These are phyloP conservation scores for Candida schatavii DNA, from an alignment of 805 yeast species.

Conservation along the genomic window DNA sequence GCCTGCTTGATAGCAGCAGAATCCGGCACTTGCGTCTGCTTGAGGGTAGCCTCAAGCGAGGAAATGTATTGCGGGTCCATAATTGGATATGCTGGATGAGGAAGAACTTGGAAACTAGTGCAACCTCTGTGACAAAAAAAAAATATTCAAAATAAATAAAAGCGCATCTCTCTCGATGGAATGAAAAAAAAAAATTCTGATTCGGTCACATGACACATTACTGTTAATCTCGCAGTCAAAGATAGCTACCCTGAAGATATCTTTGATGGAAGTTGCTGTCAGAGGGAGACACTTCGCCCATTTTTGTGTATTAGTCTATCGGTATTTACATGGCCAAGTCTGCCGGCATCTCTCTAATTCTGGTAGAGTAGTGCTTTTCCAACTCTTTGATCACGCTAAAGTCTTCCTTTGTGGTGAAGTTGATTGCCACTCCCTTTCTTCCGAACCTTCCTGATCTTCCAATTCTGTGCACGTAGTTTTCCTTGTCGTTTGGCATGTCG, in stretches of 20 bases:
- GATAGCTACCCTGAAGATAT: too few relatives aligned
- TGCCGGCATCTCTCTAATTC: conserved; percentile 76
- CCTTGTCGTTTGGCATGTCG: conserved; percentile 89
- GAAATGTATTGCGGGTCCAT: conserved; percentile 74
- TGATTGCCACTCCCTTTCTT: conserved; percentile 96
- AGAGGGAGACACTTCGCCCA: too few relatives aligned
- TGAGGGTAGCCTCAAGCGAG: conserved; percentile 75
- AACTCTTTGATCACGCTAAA: conserved; percentile 68
- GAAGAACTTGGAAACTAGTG: neutral
- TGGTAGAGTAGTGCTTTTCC: conserved; percentile 70
- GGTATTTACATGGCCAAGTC: conserved; percentile 38
- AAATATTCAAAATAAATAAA: neutral
- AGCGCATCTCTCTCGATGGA: neutral
- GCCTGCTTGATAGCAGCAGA: conserved; percentile 81
- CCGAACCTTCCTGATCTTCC: conserved; percentile 99
- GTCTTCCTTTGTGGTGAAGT: conserved; percentile 84
- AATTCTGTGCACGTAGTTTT: conserved; percentile 94
- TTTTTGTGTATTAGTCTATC: too few relatives aligned
- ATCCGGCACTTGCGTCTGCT: conserved; percentile 78
- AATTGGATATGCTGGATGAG: neutral
- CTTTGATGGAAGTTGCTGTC: too few relatives aligned
- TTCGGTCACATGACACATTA: neutral
- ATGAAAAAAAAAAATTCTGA: conserved; percentile 1
- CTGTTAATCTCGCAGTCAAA: too few relatives aligned
- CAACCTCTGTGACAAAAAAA: too few relatives aligned